Base-by-base conservation (phyloP, 306 rosid species). In the Corylus heterophylla region DNA sequence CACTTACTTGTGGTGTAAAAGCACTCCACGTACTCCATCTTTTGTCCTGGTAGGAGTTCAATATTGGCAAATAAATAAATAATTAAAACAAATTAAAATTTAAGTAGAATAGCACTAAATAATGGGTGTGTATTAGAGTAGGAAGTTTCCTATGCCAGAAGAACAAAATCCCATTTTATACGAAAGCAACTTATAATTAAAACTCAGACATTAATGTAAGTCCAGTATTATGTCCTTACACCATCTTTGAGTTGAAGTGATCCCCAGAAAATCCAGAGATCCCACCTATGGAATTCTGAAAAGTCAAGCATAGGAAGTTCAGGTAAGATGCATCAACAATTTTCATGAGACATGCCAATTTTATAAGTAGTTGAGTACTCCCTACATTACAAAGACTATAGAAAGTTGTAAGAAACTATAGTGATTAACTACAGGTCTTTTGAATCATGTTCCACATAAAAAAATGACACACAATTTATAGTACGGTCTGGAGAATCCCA, bases 201-300 rank as follows among this genome's bases (percentile, higher is more conserved):
- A 42, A 42, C 35, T 9, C 27, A 6, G 50, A 10, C 29, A 67
- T 31, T 39, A 8, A 39, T 67, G 25, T 7, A 16, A 39, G 51
- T 8, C 51, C 72, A 39, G 12, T 39, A 42, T 44, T 16, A 39
- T 12, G 37, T 61, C 84, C 98, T 88, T 86, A 94, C 98, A 14
- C 79, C 50, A 79, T 89, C 78, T 84, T 91, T 35, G 92, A 88
- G 88, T 94, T 94, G 75, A 83, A 83, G 89, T 94, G 98, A 49
- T 84, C 83, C 74, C 98, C 98, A 52, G 98, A 91, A 84, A 84
- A 88, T 82, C 89, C 98, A 66, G 98, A 94, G 68, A 79, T 74
- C 78, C 93, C 98, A 76, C 98, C 98, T 73, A 92, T 89, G 71
- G 98, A 94, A 88, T 94, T 94, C 98, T 94, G 91, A 78, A 82